phyloP scores from a whole-genome alignment of 768 basidiomycete species.

The Amanita fuliginea region DNA sequence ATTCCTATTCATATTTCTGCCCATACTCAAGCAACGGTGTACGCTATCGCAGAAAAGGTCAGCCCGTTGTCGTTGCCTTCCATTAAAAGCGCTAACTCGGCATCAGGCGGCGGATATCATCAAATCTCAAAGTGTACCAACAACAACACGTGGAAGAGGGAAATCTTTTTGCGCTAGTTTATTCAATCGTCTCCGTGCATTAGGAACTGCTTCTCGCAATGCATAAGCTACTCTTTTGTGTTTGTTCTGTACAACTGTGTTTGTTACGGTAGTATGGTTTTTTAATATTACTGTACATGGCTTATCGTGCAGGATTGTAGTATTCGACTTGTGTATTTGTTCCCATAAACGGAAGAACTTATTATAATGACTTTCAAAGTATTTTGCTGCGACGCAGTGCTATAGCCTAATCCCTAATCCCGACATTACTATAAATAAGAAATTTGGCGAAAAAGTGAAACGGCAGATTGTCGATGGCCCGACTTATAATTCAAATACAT shows the following conservation, averaged over 20 bases:
- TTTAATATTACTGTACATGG: neutral
- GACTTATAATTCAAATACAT: no score
- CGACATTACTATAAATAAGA: no score
- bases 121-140: slow-evolving; percentile 2
- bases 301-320: neutral
- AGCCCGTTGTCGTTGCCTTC: neutral
- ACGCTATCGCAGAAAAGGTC: slow-evolving; percentile 8
- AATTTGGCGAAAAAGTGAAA: no score
- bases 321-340: no score
- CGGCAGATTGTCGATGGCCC: no score
- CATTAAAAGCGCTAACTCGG: neutral
- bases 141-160: neutral
- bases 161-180: neutral
- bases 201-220: neutral
- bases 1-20: slow-evolving; percentile 6
- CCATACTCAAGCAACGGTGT: slow-evolving; percentile 4
- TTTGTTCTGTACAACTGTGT: neutral
- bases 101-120: slow-evolving; percentile 7
- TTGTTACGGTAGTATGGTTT: neutral
- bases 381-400: no score
- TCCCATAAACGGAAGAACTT: no score
- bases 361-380: no score
- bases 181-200: neutral
- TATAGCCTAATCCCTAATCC: no score
- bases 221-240: neutral